Evolutionary conservation across 2,329 filamentous ascomycete genomes (phyloP), one percentile per base, ranked within the genome.

Genomic region (Aureobasidium zeae): DNA sequence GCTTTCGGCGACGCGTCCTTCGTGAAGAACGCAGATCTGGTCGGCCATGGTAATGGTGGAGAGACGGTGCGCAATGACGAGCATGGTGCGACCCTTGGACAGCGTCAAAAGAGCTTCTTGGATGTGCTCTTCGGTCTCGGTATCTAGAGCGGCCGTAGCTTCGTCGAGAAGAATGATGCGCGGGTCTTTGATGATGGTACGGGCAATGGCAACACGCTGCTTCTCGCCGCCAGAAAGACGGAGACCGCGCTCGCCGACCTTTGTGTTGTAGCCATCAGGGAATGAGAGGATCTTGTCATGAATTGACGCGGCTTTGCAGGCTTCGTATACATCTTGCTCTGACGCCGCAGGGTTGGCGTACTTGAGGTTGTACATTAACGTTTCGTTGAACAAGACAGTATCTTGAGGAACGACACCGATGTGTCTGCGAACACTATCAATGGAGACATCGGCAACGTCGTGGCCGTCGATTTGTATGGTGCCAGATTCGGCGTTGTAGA

Each of bases 381-480:
- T 83, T 61, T 94, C 88, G 60, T 94, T 94, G 73, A 95, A 95
- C 32, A 95, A 71, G 5, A 94, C 84, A 4, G 89, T 95, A 56
- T 98, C 91, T 62, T 98, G 91, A 1, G 91, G 91, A 5, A 98
- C 91, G 31, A 98, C 89, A 17, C 91, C 91, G 56, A 98, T 95
- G 59, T 88, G 83, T 48, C 77, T 76, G 52, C 91, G 79, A 45
- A 98, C 72, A n/a, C 87, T 94, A 63, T 95, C 86, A 54, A 96
- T 95, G 1, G 86, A 94, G 47, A 94, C 68, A 52, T 87, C 79
- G 60, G 84, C 79, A 36, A 95, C 84, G 58, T 95, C 79, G 48
- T 80, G 76, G 6, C 83, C 86, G 58, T 96, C 91, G 44, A 98
- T 71, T 57, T 82, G 76, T 46, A 96, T 94, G 56, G 72, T 78